These are phyloP conservation scores for Cercospora sesami DNA, from an alignment of 2,329 filamentous ascomycete species.

Conservation along the genomic window DNA sequence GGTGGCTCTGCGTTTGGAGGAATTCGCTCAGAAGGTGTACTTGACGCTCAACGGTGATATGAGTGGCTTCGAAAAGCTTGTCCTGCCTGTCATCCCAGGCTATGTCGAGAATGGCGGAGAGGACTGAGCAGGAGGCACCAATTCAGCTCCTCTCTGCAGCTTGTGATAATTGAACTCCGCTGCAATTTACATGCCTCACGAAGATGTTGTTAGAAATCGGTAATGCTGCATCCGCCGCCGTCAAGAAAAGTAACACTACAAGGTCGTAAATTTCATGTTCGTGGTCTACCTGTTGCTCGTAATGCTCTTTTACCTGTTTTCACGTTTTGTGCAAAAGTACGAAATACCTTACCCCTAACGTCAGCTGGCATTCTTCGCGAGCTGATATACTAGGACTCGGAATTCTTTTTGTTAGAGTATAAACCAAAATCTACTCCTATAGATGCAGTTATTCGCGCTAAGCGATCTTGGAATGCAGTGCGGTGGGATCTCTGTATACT, in stretches of 20 bases:
- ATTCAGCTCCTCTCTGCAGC: no score
- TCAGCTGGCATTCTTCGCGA: no score
- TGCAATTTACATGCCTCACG: not conserved
- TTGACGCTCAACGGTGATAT: slow-evolving; percentile 15
- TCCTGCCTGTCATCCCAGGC: not conserved
- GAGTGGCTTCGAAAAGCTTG: slow-evolving; percentile 13
- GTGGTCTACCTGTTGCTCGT: not conserved
- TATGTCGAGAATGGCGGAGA: not conserved
- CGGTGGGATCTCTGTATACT: not conserved
- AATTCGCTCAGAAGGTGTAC: slow-evolving; percentile 13
- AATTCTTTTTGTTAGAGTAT: not conserved
- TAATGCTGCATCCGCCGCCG: not conserved
- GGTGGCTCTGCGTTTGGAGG: not conserved
- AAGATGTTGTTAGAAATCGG: not conserved
- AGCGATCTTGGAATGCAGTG: not conserved
- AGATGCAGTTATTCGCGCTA: not conserved
- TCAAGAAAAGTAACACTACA: not conserved
- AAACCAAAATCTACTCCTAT: not conserved
- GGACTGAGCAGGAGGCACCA: not conserved
- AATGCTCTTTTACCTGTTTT: not conserved
- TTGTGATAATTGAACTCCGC: not conserved
- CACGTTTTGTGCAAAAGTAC: not conserved
- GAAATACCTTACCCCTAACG: not conserved
- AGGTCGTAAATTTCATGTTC: not conserved
- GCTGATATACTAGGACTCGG: no score